phyloP scores from a whole-genome alignment of 2,329 filamentous ascomycete species.

The Xylariaceae sp. region DNA sequence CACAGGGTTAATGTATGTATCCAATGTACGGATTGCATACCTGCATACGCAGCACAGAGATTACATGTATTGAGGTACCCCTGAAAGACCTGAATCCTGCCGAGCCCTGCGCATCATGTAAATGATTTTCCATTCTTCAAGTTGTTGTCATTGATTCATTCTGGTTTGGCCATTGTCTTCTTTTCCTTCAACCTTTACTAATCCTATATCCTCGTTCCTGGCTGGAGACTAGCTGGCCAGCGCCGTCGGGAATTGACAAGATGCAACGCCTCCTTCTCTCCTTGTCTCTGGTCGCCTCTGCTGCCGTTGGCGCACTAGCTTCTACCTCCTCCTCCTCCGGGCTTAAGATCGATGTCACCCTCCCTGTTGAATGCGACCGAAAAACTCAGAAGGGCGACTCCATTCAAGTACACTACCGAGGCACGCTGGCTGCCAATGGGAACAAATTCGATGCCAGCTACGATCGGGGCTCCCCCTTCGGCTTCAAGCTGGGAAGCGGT shows the following conservation, averaged over 20 bases:
- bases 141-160: too few species aligned
- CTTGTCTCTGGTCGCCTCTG: conserved; percentile 54
- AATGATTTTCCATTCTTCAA: too few species aligned
- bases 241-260: conserved; percentile 33
- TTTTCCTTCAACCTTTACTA: too few species aligned
- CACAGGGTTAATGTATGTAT: too few species aligned
- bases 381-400: conserved; percentile 77
- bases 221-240: neutral
- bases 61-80: too few species aligned
- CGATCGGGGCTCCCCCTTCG: conserved; percentile 74
- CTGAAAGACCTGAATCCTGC: too few species aligned
- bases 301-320: conserved; percentile 54
- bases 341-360: conserved; percentile 77
- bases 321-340: conserved; percentile 51
- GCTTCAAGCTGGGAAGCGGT: conserved; percentile 77
- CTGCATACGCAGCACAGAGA: too few species aligned
- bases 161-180: too few species aligned
- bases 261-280: conserved; percentile 55
- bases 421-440: conserved; percentile 74
- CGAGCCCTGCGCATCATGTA: too few species aligned
- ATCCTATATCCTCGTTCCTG: neutral
- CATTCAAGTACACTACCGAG: conserved; percentile 86
- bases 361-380: conserved; percentile 75
- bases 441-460: conserved; percentile 85
- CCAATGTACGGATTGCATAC: too few species aligned